Conservation (phyloP, 2,329 filamentous ascomycete genomes). For the Fusarium irregulare region DNA sequence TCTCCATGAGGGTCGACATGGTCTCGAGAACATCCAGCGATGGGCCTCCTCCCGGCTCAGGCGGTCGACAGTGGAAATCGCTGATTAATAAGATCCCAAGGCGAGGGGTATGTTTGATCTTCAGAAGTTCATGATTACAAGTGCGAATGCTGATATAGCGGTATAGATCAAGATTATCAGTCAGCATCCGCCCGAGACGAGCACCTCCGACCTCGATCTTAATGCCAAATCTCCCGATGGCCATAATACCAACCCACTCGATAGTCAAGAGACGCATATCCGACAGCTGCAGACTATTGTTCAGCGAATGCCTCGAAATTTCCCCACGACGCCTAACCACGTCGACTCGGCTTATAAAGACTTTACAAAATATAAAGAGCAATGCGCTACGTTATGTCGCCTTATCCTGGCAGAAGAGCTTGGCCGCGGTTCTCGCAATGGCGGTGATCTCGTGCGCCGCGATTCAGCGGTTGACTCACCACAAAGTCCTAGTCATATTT, state of each 20-base stretch:
- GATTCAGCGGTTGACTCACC: constrained; percentile 50
- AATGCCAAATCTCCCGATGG: constrained; percentile 42
- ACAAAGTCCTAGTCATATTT: constrained; percentile 46
- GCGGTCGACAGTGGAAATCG: constrained; percentile 36
- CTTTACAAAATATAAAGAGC: constrained; percentile 56
- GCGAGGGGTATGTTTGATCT: constrained; percentile 16
- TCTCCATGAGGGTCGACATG: constrained; percentile 41
- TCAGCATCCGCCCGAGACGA: constrained; percentile 39
- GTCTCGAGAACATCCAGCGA: constrained; percentile 50
- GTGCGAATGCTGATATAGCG: constrained; percentile 4
- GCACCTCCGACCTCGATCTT: constrained; percentile 47
- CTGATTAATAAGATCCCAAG: constrained; percentile 35
- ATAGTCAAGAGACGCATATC: constrained; percentile 49
- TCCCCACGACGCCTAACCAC: constrained; percentile 49
- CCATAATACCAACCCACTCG: constrained; percentile 42
- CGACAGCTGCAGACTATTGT: constrained; percentile 52
- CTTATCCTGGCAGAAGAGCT: constrained; percentile 56
- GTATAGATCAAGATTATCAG: constrained; percentile 18
- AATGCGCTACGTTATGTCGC: constrained; percentile 55
- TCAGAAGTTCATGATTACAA: constrained; percentile 9
- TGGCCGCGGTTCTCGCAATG: constrained; percentile 41
- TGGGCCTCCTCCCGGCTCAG: constrained; percentile 29
- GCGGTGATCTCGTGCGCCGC: constrained; percentile 43
- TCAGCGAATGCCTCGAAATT: constrained; percentile 50
- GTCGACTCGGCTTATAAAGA: constrained; percentile 60